Evolutionary conservation across 2,329 filamentous ascomycete genomes (phyloP).

Genomic region (Phialocephala sp.): DNA sequence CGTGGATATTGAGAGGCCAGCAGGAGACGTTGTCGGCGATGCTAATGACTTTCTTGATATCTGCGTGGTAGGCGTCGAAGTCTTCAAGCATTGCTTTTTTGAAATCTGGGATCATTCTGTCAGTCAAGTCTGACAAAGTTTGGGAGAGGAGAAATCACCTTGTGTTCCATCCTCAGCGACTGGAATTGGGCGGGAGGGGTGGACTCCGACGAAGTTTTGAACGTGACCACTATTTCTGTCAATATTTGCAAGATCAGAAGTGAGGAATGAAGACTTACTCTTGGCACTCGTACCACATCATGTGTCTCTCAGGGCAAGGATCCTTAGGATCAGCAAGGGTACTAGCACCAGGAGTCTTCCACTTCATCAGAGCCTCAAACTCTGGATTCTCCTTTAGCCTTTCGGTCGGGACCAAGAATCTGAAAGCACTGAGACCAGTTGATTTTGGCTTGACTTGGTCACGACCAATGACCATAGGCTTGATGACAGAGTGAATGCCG

Average conservation of each 20-base stretch:
- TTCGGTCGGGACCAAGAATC: constrained; percentile 6
- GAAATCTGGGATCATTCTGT: not conserved
- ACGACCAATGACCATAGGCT: constrained; percentile 1
- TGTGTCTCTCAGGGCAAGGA: constrained; percentile 1
- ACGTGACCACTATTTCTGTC: not conserved
- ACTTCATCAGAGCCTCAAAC: not conserved
- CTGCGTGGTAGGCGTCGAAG: not conserved
- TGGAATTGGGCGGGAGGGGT: not conserved
- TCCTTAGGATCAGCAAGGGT: constrained; percentile 1
- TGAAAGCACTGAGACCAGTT: not conserved
- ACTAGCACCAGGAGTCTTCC: not conserved
- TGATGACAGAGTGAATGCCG: constrained; percentile 3
- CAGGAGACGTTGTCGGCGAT: constrained; percentile 8
- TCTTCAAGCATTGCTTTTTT: constrained; percentile 1
- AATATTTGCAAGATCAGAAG: not conserved
- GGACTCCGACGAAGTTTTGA: constrained; percentile 4
- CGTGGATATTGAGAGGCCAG: constrained; percentile 9
- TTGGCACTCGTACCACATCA: constrained; percentile 9
- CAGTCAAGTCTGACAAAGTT: not conserved
- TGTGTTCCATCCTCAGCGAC: not conserved
- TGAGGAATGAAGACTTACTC: not conserved
- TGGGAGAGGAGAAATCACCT: not conserved
- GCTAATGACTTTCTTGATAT: constrained; percentile 6
- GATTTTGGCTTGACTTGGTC: not conserved
- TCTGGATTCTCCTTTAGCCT: not conserved